Conservation (phyloP, 768 basidiomycete genomes). For the Scleroderma bovista region DNA sequence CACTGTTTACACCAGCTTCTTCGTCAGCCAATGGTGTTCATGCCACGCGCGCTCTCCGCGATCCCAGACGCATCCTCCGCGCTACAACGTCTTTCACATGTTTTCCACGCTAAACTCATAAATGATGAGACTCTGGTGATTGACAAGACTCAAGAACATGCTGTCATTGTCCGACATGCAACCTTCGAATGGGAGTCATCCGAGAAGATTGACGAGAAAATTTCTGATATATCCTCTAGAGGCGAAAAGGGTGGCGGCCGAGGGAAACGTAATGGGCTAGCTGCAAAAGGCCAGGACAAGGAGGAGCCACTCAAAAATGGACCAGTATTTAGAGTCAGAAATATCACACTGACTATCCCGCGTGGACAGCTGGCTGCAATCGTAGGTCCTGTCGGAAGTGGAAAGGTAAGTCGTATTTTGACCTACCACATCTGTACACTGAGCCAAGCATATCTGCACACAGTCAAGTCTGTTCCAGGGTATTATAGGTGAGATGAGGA, state of each 20-base stretch:
- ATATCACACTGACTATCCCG: conserved; percentile 48
- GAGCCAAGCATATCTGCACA: not conserved
- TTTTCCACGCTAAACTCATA: conserved; percentile 47
- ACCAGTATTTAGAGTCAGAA: conserved; percentile 40
- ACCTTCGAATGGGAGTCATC: conserved; percentile 59
- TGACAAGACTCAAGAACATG: conserved; percentile 41
- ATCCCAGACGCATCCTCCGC: conserved; percentile 64
- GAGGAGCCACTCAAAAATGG: conserved; percentile 1
- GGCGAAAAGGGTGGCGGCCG: conserved; percentile 2
- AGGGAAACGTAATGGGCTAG: not conserved
- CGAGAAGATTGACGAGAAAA: conserved; percentile 5
- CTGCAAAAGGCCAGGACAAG: conserved; percentile 7
- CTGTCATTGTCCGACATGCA: conserved; percentile 45
- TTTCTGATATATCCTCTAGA: not conserved
- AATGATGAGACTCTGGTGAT: conserved; percentile 34
- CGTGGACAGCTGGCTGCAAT: conserved; percentile 56
- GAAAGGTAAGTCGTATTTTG: conserved; percentile 37
- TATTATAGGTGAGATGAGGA: conserved; percentile 67
- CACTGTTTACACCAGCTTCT: too few relatives aligned
- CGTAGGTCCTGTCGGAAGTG: conserved; percentile 65
- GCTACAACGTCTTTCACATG: conserved; percentile 41
- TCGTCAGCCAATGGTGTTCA: conserved; percentile 64
- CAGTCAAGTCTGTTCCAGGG: conserved; percentile 55
- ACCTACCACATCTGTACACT: not conserved
- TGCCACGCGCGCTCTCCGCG: conserved; percentile 56